Evolutionary conservation across 805 yeast genomes (phyloP), one percentile per base, ranked within the genome.

Genomic region (Wickerhamiella kazuoi): DNA sequence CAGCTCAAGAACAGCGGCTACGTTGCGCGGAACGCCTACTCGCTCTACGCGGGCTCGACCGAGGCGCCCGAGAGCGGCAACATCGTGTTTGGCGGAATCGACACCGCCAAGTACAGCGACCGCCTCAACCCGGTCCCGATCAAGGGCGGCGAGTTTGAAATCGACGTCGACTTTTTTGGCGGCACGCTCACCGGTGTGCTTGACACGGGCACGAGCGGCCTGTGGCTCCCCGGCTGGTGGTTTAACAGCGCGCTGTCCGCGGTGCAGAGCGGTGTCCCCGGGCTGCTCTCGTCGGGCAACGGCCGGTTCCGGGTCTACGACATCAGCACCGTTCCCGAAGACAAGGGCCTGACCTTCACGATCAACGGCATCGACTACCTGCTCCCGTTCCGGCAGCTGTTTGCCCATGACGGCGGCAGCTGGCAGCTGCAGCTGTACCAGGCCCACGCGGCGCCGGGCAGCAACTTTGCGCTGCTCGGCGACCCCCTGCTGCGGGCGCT

Each of bases 401-500:
- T 29, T 9, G n/a, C n/a, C n/a, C n/a, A n/a, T n/a, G n/a, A n/a
- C n/a, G n/a, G n/a, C n/a, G n/a, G n/a, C n/a, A n/a, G n/a, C n/a
- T n/a, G n/a, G n/a, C n/a, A n/a, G n/a, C n/a, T n/a, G n/a, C n/a
- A n/a, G n/a, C n/a, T n/a, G n/a, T 9, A 9, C 16, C 11, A n/a
- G n/a, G 7, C 8, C 6, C 16, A 7, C 6, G 32, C 15, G 7
- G 16, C 7, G 8, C n/a, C 28, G 13, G 28, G 13, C 8, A 6
- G n/a, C 6, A n/a, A 9, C 8, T 9, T 9, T 9, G 16, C 7
- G 8, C 32, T 11, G 16, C 59, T 76, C 33, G 86, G 86, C 17
- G 81, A 74, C 51, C 64, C 68, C 39, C 68, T 78, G 51, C 60
- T 78, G 42, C 63, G 79, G 41, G 64, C 68, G 30, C 76, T 76